These are phyloP conservation scores for Hypoxylon sp. DNA, from an alignment of 2,329 filamentous ascomycete species.

Conservation along the genomic window DNA sequence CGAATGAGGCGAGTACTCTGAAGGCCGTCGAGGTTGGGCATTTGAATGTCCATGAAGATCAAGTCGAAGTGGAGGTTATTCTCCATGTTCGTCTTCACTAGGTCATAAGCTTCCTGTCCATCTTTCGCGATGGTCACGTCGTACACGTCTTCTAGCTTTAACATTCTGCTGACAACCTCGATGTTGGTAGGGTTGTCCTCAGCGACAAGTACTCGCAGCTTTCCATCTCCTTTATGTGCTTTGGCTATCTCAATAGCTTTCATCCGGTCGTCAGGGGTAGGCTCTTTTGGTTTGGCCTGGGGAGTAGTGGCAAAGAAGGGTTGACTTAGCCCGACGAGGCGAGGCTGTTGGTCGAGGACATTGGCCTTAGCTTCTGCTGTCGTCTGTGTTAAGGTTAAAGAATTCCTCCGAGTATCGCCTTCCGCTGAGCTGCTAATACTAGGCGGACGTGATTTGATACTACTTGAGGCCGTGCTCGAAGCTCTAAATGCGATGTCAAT, in stretches of 20 bases:
- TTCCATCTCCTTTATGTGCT: constrained; percentile 70
- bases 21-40: constrained; percentile 92
- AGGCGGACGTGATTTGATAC: constrained; percentile 62
- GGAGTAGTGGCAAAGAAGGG: constrained; percentile 77
- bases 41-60: constrained; percentile 96
- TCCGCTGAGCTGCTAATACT: constrained; percentile 61
- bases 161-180: constrained; percentile 70
- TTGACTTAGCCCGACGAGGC: constrained; percentile 83
- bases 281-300: constrained; percentile 47
- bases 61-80: constrained; percentile 80
- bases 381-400: constrained; percentile 49
- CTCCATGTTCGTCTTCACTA: constrained; percentile 86
- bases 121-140: constrained; percentile 91
- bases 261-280: constrained; percentile 69
- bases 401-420: constrained; percentile 53
- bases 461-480: constrained; percentile 68
- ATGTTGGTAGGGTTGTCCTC: constrained; percentile 74
- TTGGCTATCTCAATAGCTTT: constrained; percentile 75
- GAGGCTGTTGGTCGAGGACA: constrained; percentile 76
- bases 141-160: constrained; percentile 83
- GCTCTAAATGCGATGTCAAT: constrained; percentile 52
- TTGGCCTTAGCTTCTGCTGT: constrained; percentile 54
- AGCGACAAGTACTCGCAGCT: constrained; percentile 85
- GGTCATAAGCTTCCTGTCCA: constrained; percentile 87
- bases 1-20: constrained; percentile 88